Base-by-base conservation (phyloP, 371 early-diverging fungal species). In the Fennellomyces sp. region DNA sequence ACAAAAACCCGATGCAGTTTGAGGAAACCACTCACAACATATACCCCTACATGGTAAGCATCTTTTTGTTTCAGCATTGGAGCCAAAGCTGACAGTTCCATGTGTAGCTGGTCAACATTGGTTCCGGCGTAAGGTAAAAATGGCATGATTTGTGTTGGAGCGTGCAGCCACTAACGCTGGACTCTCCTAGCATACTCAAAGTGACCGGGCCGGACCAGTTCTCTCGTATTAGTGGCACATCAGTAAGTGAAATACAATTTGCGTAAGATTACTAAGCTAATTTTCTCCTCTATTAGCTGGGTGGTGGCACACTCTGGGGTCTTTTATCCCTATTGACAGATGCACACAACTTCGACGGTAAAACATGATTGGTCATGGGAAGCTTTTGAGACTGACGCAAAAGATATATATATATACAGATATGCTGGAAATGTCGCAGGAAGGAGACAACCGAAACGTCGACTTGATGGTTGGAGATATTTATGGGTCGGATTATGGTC, bases 241-340 rank as follows among this genome's bases (percentile, higher is more conserved):
- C 95, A 54, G 88, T 86, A 84, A 76, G 78, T 61, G 15, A 12
- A n/a, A n/a, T n/a, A n/a, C n/a, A n/a, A n/a, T n/a, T n/a, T n/a
- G n/a, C n/a, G n/a, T n/a, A n/a, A n/a, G n/a, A n/a, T n/a, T n/a
- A n/a, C n/a, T n/a, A n/a, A n/a, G n/a, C 26, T 48, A 47, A 29
- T 26, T 52, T 27, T 52, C 5, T n/a, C n/a, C n/a, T n/a, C n/a
- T n/a, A n/a, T n/a, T 61, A 88, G 86, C 83, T 98, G 56, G 98
- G 98, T 47, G 98, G 98, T 47, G 98, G 97, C 55, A 98, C 98
- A n/a, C 80, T 97, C 21, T 97, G 97, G 97, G 98, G 98, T 2
- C 76, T 98, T 26, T 71, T 95, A 54, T 88, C 93, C 3, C 67
- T 96, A 53, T 75, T 98, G 61, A 96, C 96, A 15, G 87, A 91